Conservation (phyloP, 495 filamentous ascomycete genomes). For the Paragyromitra xinjiangensis region DNA sequence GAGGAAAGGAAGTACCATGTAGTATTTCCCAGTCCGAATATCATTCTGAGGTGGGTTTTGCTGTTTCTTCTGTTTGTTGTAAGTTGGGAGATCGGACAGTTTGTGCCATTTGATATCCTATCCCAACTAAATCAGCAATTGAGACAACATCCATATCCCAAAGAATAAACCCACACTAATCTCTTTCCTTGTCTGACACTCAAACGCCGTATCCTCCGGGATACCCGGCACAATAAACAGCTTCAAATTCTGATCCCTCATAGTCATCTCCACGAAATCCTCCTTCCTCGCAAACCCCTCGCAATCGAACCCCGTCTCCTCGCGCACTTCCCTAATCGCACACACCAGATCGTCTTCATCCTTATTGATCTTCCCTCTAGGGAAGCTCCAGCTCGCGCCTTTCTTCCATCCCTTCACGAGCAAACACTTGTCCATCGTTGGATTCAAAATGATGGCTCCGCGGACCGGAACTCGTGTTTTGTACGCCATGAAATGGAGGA, state of each 20-base stretch:
- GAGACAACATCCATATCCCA: neutral
- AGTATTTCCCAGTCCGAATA: slow-evolving; percentile 82
- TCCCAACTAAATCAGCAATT: slow-evolving; percentile 32
- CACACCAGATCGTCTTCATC: slow-evolving; percentile 92
- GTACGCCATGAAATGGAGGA: slow-evolving; percentile 88
- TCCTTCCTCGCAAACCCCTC: slow-evolving; percentile 75
- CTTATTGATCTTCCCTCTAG: slow-evolving; percentile 95
- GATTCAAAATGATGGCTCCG: slow-evolving; percentile 90
- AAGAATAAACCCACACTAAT: slow-evolving; percentile 68
- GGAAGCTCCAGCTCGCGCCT: slow-evolving; percentile 94
- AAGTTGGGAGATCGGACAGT: slow-evolving; percentile 83
- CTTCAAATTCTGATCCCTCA: slow-evolving; percentile 90
- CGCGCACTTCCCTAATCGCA: slow-evolving; percentile 90
- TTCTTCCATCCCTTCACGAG: slow-evolving; percentile 98
- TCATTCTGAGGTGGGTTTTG: slow-evolving; percentile 64
- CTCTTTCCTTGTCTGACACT: slow-evolving; percentile 91
- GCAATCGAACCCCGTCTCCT: slow-evolving; percentile 93
- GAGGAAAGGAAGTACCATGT: slow-evolving; percentile 96
- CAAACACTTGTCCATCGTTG: slow-evolving; percentile 87
- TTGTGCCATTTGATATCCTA: slow-evolving; percentile 88
- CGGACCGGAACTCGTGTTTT: slow-evolving; percentile 93
- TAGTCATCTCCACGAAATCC: slow-evolving; percentile 79
- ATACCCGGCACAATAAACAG: slow-evolving; percentile 90
- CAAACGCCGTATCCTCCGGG: slow-evolving; percentile 83
- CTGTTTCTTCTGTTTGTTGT: slow-evolving; percentile 72